phyloP scores from a whole-genome alignment of 495 filamentous ascomycete species.

The Daldinia grandis region DNA sequence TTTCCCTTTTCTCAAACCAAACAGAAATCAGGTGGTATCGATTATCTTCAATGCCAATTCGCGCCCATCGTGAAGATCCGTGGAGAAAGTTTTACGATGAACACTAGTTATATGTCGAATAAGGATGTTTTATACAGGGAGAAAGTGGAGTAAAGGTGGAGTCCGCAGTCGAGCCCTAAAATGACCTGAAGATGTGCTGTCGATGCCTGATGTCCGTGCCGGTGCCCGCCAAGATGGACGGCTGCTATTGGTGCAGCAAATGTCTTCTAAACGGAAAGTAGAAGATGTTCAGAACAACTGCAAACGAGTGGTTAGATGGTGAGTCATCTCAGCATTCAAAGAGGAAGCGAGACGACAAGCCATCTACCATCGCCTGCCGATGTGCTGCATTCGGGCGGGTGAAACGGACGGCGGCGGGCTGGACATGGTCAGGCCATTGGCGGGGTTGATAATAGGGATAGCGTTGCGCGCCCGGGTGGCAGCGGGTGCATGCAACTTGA shows the following conservation, averaged over 20 bases:
- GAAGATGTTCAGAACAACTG: conserved; percentile 45
- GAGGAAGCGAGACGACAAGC: conserved; percentile 40
- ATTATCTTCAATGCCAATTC: conserved; percentile 46
- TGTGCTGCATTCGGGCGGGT: conserved; percentile 81
- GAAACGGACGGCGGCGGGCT: conserved; percentile 93
- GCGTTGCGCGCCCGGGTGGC: conserved; percentile 91
- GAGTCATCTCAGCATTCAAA: conserved; percentile 38
- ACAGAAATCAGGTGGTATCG: conserved; percentile 47
- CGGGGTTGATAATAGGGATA: conserved; percentile 98
- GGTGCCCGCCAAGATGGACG: conserved; percentile 48
- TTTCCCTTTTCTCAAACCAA: conserved; percentile 41
- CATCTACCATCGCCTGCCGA: conserved; percentile 61
- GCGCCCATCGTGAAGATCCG: conserved; percentile 36
- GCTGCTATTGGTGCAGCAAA: conserved; percentile 41
- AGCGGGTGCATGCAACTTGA: conserved; percentile 86
- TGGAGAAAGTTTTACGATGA: conserved; percentile 25
- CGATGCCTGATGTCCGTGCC: conserved; percentile 46
- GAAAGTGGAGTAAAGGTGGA: conserved; percentile 40
- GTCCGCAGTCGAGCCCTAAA: conserved; percentile 38
- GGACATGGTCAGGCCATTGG: conserved; percentile 84
- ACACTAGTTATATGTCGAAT: conserved; percentile 49
- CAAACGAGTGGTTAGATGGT: conserved; percentile 34
- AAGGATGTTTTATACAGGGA: conserved; percentile 48
- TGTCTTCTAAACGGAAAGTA: conserved; percentile 42
- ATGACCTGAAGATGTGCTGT: conserved; percentile 40